A percentile compares a stretch with the other conserved stretches of the same genome.
These are phyloP conservation scores for Camelina laxa DNA, from an alignment of 345 rosid species.

Conservation along the genomic window DNA sequence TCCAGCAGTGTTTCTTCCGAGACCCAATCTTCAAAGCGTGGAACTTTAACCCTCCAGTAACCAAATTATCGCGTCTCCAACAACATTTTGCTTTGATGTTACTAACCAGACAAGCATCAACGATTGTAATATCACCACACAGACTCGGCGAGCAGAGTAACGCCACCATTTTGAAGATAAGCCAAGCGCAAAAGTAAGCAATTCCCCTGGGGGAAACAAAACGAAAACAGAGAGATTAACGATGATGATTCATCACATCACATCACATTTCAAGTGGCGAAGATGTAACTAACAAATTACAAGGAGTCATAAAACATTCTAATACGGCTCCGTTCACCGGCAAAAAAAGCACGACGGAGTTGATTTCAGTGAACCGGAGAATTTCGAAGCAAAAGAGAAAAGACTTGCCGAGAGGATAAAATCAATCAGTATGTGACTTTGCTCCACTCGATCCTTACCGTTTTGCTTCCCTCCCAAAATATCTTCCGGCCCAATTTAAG, in stretches of 20 bases:
- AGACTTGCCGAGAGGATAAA: slow-evolving; percentile 36
- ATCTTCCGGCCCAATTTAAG: slow-evolving; percentile 28
- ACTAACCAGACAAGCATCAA: slow-evolving; percentile 37
- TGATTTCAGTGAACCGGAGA: slow-evolving; percentile 26
- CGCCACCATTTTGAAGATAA: slow-evolving; percentile 48
- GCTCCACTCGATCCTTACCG: slow-evolving; percentile 16
- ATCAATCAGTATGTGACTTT: slow-evolving; percentile 21
- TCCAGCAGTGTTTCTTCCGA: slow-evolving; percentile 50
- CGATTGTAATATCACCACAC: slow-evolving; percentile 44
- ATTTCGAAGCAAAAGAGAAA: not conserved
- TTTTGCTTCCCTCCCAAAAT: slow-evolving; percentile 16
- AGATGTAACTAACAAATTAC: not conserved
- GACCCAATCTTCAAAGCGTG: slow-evolving; percentile 49
- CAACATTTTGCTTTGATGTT: slow-evolving; percentile 27
- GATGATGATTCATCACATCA: slow-evolving; percentile 28
- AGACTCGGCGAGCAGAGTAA: slow-evolving; percentile 52
- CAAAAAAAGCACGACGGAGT: not conserved
- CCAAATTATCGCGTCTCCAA: slow-evolving; percentile 34
- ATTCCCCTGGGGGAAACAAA: not conserved
- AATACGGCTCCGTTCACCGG: slow-evolving; percentile 23
- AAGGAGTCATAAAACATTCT: not conserved
- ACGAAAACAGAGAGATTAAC: slow-evolving; percentile 26
- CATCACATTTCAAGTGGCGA: slow-evolving; percentile 33
- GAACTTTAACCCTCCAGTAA: slow-evolving; percentile 37
- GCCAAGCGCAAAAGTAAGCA: not conserved